Base-by-base conservation (phyloP, 257 asterid species). In the Solanum medicagineum region DNA sequence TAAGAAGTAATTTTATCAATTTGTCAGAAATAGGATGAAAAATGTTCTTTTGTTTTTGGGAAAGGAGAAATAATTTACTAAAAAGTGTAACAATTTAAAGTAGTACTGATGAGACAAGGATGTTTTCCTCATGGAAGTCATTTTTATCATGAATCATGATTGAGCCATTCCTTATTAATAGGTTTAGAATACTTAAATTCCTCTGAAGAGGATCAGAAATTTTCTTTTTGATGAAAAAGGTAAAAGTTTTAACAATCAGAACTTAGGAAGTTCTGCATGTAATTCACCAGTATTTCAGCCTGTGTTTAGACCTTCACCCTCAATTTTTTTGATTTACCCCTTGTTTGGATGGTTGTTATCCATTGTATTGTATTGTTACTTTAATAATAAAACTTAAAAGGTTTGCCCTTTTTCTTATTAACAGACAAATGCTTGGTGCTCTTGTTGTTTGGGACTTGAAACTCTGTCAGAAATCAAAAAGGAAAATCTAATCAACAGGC, bases 401-500 rank as follows among this genome's bases (percentile, higher is more conserved):
- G n/a, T 45, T 66, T 68, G 5, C 20, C 54, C 26, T 47, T 80
- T 85, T 87, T 79, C 71, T 44, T 71, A 57, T 90, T 85, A 87
- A 90, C 98, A 94, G 99, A 84, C 82, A 53, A 12, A 68, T 59
- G 79, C 89, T 65, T 42, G 57, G 80, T 92, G 94, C 93, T 81
- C 90, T 84, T 94, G 98, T 86, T 91, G 95, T 89, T 89, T 88
- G 81, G 92, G 88, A 66, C 90, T 93, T 88, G 88, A 77, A 68
- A 88, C 87, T 84, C 89, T 86, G 65, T 88, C 88, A 42, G 87
- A 87, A 90, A 89, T 93, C 89, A 86, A 80, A 57, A 86, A 71
- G 84, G 93, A 89, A 87, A 84, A 90, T 84, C 95, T 89, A 90
- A 92, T 95, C 87, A 86, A 88, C 84, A 91, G 97, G 88, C 90